Evolutionary conservation across 176 grass and related monocot species (phyloP), one percentile per base, ranked within the genome.

Genomic region (Puya raimondii): DNA sequence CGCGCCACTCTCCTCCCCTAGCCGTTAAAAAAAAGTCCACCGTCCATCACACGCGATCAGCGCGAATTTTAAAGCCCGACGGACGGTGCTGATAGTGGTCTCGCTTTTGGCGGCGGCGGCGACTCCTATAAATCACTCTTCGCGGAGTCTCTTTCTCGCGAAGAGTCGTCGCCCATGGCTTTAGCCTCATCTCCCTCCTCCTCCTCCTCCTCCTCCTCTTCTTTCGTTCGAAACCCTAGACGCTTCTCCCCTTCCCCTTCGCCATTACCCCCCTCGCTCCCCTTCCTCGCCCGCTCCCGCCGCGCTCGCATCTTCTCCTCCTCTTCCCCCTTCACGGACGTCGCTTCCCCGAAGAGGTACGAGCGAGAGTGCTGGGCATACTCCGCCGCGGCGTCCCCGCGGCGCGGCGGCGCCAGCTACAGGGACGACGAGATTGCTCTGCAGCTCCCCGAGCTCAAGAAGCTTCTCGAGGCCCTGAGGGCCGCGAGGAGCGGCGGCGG

Each of bases 271-370:
- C 82, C 53, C 59, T 58, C 74, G 63, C 1, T n/a, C 63, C 9
- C 21, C 63, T 15, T 13, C 61, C 27, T 21, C 48, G 23, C 4
- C 48, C 18, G 11, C 2, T 61, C 17, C 17, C 56, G 17, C 21
- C 56, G n/a, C 6, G 21, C 10, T 3, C 14, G 12, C 72, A 13
- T 26, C 11, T 48, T 17, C 18, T 54, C 82, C 23, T 47, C 83
- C 3, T 66, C 89, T 0, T 96, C 91, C 9, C 89, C 89, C 2
- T 97, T 97, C 82, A 97, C 93, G 18, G 93, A 97, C 85, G 79
- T 79, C n/a, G 72, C 79, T 59, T 92, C 89, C 14, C 69, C 78
- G 53, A 81, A 75, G 14, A 81, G 93, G 25, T 97, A 90, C 86
- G 79, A 72, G 53, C 80, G 86, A 50, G 89, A 97, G 51, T 69